A percentile compares a stretch with the other conserved stretches of the same genome.
Conservation (phyloP, 441 rosid species). For the Viola pubescens region DNA sequence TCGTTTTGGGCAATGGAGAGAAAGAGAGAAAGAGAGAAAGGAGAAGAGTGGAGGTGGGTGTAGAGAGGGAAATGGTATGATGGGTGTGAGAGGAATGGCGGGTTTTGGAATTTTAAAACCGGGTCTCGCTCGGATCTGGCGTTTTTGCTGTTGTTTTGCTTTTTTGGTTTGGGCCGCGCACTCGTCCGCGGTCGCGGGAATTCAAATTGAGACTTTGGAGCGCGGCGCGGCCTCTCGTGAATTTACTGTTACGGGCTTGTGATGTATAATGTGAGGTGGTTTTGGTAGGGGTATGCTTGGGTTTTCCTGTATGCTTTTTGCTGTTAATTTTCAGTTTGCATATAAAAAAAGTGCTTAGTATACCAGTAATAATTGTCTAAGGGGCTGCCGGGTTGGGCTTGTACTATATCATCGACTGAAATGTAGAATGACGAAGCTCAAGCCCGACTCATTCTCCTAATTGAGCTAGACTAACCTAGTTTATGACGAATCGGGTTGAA, state of each 20-base stretch:
- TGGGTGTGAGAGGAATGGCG: neutral
- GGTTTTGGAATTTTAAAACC: neutral
- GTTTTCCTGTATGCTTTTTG: too few relatives aligned
- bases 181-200: neutral
- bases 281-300: too few relatives aligned
- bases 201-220: neutral
- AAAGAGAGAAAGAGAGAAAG: neutral
- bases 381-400: too few relatives aligned
- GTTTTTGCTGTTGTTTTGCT: neutral
- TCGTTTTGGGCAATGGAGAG: neutral
- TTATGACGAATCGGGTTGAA: too few relatives aligned
- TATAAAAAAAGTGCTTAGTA: too few relatives aligned
- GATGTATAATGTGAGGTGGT: too few relatives aligned
- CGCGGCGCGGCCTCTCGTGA: neutral
- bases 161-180: neutral
- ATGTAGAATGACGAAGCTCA: too few relatives aligned
- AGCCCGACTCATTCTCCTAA: too few relatives aligned
- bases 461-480: too few relatives aligned
- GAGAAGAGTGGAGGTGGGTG: neutral
- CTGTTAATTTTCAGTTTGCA: too few relatives aligned
- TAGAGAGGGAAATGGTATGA: neutral
- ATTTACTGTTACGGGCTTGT: neutral
- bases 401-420: too few relatives aligned
- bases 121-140: neutral
- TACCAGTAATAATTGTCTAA: too few relatives aligned